Evolutionary conservation across 768 basidiomycete species (phyloP).

Genomic region (Calocybe gangraenosa): DNA sequence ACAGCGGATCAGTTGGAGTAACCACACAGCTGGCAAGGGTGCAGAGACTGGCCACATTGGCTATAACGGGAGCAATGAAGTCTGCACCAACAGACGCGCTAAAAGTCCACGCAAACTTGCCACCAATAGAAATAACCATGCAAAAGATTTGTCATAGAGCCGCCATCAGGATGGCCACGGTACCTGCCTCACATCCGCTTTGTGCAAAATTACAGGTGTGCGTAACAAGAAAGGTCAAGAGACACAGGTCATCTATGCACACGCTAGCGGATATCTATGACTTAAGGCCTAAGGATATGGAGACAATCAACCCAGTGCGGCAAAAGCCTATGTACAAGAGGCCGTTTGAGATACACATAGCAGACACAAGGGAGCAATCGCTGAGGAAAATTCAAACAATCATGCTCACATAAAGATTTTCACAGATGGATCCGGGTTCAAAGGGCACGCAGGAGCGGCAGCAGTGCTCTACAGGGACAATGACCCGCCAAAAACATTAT

Average conservation of each 20-base stretch:
- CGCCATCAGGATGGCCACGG: constrained; percentile 4
- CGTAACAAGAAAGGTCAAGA: not conserved
- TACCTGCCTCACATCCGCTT: constrained; percentile 11
- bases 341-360: constrained; percentile 4
- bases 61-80: constrained; percentile 10
- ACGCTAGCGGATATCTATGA: constrained; percentile 2
- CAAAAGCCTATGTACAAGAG: not conserved
- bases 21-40: constrained; percentile 1
- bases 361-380: constrained; percentile 1
- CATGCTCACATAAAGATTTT: constrained; percentile 7
- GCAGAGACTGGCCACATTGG: constrained; percentile 1
- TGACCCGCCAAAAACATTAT: constrained; percentile 1
- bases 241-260: constrained; percentile 12
- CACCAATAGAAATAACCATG: constrained; percentile 6
- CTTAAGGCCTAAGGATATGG: constrained; percentile 7
- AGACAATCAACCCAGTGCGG: constrained; percentile 9
- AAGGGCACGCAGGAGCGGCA: constrained; percentile 6
- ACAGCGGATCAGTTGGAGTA: not conserved
- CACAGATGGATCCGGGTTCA: constrained; percentile 15
- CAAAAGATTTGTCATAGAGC: constrained; percentile 5
- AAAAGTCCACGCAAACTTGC: constrained; percentile 4
- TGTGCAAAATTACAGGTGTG: not conserved
- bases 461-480: constrained; percentile 9
- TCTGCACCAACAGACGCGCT: constrained; percentile 7
- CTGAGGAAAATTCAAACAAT: not conserved